These are phyloP conservation scores for Coemansia reversa DNA, from an alignment of 192 early-diverging fungal species.

Conservation along the genomic window DNA sequence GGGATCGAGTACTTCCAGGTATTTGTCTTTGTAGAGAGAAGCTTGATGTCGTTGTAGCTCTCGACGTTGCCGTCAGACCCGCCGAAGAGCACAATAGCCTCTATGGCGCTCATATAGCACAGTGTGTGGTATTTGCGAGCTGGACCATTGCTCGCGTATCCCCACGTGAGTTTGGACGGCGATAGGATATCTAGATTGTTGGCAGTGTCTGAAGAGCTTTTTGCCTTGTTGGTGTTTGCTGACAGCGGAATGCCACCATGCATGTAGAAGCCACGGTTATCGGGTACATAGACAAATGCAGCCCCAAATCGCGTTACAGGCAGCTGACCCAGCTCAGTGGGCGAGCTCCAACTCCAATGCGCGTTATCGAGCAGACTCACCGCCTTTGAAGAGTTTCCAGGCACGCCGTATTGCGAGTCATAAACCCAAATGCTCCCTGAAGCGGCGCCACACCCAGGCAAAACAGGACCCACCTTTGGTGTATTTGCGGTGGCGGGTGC, in stretches of 20 bases:
- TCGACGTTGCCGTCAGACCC: constrained; percentile 56
- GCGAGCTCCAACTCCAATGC: constrained; percentile 55
- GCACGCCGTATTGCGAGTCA: constrained; percentile 33
- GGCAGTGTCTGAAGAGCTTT: constrained; percentile 23
- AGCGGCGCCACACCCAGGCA: constrained; percentile 48
- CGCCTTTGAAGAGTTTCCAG: constrained; percentile 20
- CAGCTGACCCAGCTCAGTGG: constrained; percentile 40
- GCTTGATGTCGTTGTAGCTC: constrained; percentile 56
- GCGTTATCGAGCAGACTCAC: constrained; percentile 49
- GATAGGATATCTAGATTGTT: constrained; percentile 54
- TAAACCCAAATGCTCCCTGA: constrained; percentile 41
- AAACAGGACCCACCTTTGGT: constrained; percentile 31
- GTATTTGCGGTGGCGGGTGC: constrained; percentile 42
- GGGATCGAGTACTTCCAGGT: constrained; percentile 57
- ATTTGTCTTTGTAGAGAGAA: constrained; percentile 53
- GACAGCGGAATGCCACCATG: constrained; percentile 50
- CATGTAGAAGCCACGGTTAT: constrained; percentile 41
- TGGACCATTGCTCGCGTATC: constrained; percentile 60
- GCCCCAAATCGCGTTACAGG: constrained; percentile 44
- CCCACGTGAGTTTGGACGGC: constrained; percentile 58
- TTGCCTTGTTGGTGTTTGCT: constrained; percentile 27
- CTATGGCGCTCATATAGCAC: constrained; percentile 59
- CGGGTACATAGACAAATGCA: constrained; percentile 35
- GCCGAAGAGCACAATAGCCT: constrained; percentile 65
- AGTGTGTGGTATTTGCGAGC: constrained; percentile 56